These are phyloP conservation scores for Ophiocordyceps sinensis DNA, from an alignment of 2,329 filamentous ascomycete species.

Conservation along the genomic window DNA sequence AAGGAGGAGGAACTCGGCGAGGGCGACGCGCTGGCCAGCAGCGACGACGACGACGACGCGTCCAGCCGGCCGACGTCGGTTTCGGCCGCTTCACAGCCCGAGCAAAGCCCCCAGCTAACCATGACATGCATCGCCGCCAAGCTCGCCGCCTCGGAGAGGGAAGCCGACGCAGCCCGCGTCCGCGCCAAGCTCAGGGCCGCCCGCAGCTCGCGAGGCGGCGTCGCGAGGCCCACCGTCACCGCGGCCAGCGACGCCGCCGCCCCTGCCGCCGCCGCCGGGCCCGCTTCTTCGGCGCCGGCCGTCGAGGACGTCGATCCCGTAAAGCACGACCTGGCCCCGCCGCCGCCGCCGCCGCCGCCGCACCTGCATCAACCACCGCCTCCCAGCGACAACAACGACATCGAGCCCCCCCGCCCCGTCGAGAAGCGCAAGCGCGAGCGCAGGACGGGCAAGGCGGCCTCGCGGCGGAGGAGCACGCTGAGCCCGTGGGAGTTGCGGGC, in stretches of 20 bases:
- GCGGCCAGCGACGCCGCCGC: neutral
- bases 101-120: too few relatives aligned
- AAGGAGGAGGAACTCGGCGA: neutral
- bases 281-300: neutral
- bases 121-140: slow-evolving; percentile 38
- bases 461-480: slow-evolving; percentile 57
- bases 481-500: slow-evolving; percentile 62
- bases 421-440: slow-evolving; percentile 35
- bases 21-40: neutral
- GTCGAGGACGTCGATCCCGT: slow-evolving; percentile 18
- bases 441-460: slow-evolving; percentile 39
- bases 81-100: too few relatives aligned
- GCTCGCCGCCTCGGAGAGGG: slow-evolving; percentile 46
- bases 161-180: slow-evolving; percentile 48
- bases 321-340: slow-evolving; percentile 15
- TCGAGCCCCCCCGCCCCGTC: slow-evolving; percentile 1
- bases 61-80: too few relatives aligned
- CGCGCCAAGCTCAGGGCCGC: slow-evolving; percentile 47
- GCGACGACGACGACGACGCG: neutral
- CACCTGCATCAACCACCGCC: neutral
- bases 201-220: slow-evolving; percentile 17
- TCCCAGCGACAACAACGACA: neutral
- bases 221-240: slow-evolving; percentile 1
- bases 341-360: slow-evolving; percentile 4
- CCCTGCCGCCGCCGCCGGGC: slow-evolving; percentile 5